Evolutionary conservation across 305 asterid species (phyloP), one percentile per base, ranked within the genome.

Genomic region (Fraxinus angustifolia): DNA sequence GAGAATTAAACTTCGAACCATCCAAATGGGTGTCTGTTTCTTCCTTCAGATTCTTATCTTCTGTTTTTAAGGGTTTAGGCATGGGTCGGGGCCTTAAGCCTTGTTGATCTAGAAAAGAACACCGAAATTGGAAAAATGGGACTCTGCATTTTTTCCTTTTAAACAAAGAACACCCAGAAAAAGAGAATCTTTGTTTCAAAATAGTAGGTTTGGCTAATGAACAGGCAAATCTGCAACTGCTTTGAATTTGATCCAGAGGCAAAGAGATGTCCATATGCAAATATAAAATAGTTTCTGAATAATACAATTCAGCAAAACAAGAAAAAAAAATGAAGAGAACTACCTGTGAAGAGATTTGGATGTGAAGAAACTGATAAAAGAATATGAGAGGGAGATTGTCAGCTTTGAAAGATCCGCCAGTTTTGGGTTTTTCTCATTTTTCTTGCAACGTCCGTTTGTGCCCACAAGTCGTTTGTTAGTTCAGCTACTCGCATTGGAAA

Each of bases 71-170:
- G 71, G 88, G 84, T 28, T 83, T 87, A 19, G 88, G 88, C 84
- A 81, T 81, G 70, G 90, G 90, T n/a, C 90, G 85, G 30, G 91
- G 93, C 31, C 85, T 88, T 72, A 91, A 87, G 8, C 91, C 93
- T 10, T 84, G 75, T 70, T 70, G 88, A 10, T 89, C 89, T 36
- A 88, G 56, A 38, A 81, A 42, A 71, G 93, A 88, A 82, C 94
- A 86, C 77, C 89, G 83, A 45, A 88, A 82, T 53, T 58, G 87
- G 36, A 80, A 76, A 71, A 82, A 67, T 1, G 83, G 84, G 36
- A 81, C 45, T 83, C 82, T 81, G 14, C 82, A 62, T 60, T 62
- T 86, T 67, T 79, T 85, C 88, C 40, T 73, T 74, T 80, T 80
- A 58, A 84, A 81, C 16, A 86, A 81, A 79, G 81, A 87, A 14